These are phyloP conservation scores for Poa annua DNA, from an alignment of 176 grass and related monocot genomes.

Conservation along the genomic window DNA sequence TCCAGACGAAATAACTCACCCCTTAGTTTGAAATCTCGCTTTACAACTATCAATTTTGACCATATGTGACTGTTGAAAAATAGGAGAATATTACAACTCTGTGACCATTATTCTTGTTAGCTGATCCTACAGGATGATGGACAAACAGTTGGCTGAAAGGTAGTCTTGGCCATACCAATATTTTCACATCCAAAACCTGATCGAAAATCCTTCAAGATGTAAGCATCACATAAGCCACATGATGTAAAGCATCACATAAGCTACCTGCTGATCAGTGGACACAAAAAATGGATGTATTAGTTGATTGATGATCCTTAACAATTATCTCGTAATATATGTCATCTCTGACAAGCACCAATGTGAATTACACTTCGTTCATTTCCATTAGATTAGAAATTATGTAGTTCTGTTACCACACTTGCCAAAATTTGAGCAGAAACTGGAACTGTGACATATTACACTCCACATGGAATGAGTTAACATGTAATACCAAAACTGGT, in stretches of 20 bases:
- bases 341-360: background rate
- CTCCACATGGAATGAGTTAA: background rate
- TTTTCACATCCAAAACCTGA: background rate
- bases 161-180: background rate
- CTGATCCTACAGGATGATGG: background rate
- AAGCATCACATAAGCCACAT: background rate
- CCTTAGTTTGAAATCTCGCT: too few relatives aligned
- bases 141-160: background rate
- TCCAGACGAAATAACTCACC: too few relatives aligned
- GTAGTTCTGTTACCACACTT: background rate
- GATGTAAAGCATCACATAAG: background rate
- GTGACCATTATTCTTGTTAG: background rate
- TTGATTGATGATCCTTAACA: slow-evolving; percentile 14
- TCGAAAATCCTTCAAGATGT: background rate
- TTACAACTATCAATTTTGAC: too few relatives aligned
- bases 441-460: background rate
- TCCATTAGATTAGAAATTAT: background rate
- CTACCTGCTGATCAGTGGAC: background rate
- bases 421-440: background rate
- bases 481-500: background rate
- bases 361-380: background rate
- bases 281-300: slow-evolving; percentile 1
- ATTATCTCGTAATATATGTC: background rate
- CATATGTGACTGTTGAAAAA: too few relatives aligned
- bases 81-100: too few relatives aligned